Base-by-base conservation (phyloP, 106 monocot species). In the Platanthera guangdongensis region DNA sequence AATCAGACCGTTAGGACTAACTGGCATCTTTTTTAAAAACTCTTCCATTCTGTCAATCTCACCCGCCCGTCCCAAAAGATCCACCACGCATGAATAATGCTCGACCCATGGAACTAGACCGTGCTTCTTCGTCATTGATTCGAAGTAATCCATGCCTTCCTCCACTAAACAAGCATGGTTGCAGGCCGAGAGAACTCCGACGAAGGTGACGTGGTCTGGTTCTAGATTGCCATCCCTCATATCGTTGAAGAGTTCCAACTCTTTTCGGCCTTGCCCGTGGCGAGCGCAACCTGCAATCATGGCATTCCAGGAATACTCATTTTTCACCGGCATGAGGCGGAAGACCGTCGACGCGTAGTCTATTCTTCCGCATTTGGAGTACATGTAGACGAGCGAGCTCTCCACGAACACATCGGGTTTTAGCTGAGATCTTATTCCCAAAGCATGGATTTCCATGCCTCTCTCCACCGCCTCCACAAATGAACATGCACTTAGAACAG, bases 331-430 rank as follows among this genome's bases (percentile, higher is more conserved):
- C 92, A 90, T 95, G 28, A 22, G 68, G 10, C 32, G 52, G 74
- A 95, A 95, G 28, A 90, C 85, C 45, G 45, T 88, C 0, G 52
- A 82, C 5, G 92, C 95, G 76, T 90, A 88, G 50, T 95, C 90
- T 70, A 95, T 79, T 60, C 88, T 83, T 73, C 95, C 95, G 60
- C 90, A 90, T 76, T 95, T 95, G 51, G 90, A 79, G 69, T 95
- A 95, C 95, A 95, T 95, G 83, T 95, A 92, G 50, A 95, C 84
- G 8, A 95, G 84, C 55, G 95, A 71, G 54, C 90, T 95, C 16
- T 86, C 90, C 5, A 95, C 86, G 11, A 92, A 90, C 30, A 95
- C 75, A 78, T 95, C 92, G 0, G 85, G 75, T 49, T 82, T 75
- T 53, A 76, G 76, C 68, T 50, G 39, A 63, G 81, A 76, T 52